A percentile compares a stretch with the other conserved stretches of the same genome.
Conservation (phyloP, 352 stramenopile genomes). For the Globisporangium emineosum region DNA sequence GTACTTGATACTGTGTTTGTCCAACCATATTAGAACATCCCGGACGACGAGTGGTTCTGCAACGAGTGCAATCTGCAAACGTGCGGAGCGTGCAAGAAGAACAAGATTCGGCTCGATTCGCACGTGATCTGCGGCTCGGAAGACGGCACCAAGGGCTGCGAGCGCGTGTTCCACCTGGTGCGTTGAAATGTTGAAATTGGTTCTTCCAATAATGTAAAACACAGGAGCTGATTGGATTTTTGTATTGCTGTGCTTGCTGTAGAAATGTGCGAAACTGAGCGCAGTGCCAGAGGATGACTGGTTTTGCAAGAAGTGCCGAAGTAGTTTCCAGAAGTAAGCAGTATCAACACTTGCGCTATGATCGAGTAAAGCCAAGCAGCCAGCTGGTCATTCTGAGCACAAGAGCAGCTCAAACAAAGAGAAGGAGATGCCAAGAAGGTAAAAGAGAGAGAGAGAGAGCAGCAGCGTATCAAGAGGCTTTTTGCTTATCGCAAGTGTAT, state of each 20-base stretch:
- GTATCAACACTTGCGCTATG: background rate
- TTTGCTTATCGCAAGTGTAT: slow-evolving; percentile 7
- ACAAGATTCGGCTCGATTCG: slow-evolving; percentile 85
- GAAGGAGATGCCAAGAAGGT: background rate
- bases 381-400: background rate
- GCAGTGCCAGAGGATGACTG: slow-evolving; percentile 83
- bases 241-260: slow-evolving; percentile 12
- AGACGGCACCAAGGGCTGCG: slow-evolving; percentile 82
- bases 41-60: slow-evolving; percentile 86
- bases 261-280: slow-evolving; percentile 86
- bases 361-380: background rate
- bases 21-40: slow-evolving; percentile 27
- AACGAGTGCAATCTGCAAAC: slow-evolving; percentile 82
- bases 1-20: slow-evolving; percentile 2
- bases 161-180: slow-evolving; percentile 87
- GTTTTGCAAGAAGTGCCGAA: slow-evolving; percentile 81
- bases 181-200: too few relatives aligned
- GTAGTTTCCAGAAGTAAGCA: slow-evolving; percentile 8
- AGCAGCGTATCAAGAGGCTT: background rate
- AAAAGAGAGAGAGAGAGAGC: background rate
- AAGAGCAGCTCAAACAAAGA: background rate
- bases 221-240: background rate
- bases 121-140: slow-evolving; percentile 89
- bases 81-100: slow-evolving; percentile 82
- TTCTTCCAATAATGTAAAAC: too few relatives aligned